Base-by-base conservation (phyloP, 2,329 filamentous ascomycete species). In the Fusarium mangiferae region DNA sequence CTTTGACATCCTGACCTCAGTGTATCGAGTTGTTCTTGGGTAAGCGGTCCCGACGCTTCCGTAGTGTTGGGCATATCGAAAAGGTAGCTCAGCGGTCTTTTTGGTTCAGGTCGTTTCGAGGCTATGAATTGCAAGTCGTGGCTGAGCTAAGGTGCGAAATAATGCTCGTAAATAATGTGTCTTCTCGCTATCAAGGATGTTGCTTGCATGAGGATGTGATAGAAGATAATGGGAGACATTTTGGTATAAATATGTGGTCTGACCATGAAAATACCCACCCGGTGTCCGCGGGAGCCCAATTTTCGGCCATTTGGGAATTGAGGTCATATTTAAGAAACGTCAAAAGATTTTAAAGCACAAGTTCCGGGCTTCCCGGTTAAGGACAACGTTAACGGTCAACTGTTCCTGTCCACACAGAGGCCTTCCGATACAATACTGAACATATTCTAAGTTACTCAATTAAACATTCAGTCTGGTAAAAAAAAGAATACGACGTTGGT, bases 401-500 rank as follows among this genome's bases (percentile, higher is more conserved):
- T n/a, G n/a, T n/a, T 12, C 15, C 7, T 3, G 4, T 12, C 7
- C 0, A 12, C 10, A 46, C 6, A 22, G 20, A 30, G 2, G 6
- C 9, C 13, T 8, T 4, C 7, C 4, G 4, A 4, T 13, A 1
- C 8, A 8, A 9, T 12, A n/a, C 7, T 0, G 0, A n/a, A 6
- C 1, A 30, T 14, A n/a, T 6, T 1, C 26, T 1, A 2, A 4
- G 4, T n/a, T 12, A 6, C 4, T 17, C 0, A n/a, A 30, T 30
- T 8, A 2, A 30, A 15, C 4, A 8, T 7, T 0, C 22, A 8
- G 9, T 11, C 6, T 7, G 11, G 1, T 4, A 15, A 22, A 15
- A 3, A 5, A 0, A 28, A 12, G 9, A 17, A n/a, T 10, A 42
- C 0, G 17, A n/a, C n/a, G n/a, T n/a, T n/a, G n/a, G n/a, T n/a